A percentile compares a stretch with the other conserved stretches of the same genome.
These are phyloP conservation scores for Aristolochia californica DNA, from an alignment of 164 flowering plant species.

Conservation along the genomic window DNA sequence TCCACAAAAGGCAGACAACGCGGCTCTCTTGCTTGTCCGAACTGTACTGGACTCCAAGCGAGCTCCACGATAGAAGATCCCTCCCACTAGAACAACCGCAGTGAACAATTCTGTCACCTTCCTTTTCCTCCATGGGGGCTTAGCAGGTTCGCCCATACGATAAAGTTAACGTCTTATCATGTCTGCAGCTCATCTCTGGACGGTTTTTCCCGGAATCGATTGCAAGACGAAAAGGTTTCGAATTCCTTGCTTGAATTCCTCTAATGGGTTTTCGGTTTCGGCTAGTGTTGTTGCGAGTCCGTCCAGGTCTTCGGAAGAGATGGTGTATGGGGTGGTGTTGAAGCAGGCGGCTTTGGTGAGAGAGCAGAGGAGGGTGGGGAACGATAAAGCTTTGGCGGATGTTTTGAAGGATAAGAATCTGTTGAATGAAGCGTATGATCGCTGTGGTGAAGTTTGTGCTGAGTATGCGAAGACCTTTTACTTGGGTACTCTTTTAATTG, in stretches of 20 bases:
- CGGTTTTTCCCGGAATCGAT: slow-evolving; percentile 22
- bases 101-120: too few relatives aligned
- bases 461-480: slow-evolving; percentile 19
- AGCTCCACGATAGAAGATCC: too few relatives aligned
- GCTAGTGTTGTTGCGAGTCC: slow-evolving; percentile 42
- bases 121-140: too few relatives aligned
- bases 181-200: slow-evolving; percentile 25
- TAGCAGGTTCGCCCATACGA: too few relatives aligned
- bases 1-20: too few relatives aligned
- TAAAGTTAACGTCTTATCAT: not conserved
- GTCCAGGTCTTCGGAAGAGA: slow-evolving; percentile 53
- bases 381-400: slow-evolving; percentile 1
- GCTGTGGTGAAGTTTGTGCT: slow-evolving; percentile 19
- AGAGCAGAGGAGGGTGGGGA: slow-evolving; percentile 21
- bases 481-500: slow-evolving; percentile 17
- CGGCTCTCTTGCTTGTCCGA: too few relatives aligned
- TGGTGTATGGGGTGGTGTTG: slow-evolving; percentile 68
- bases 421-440: slow-evolving; percentile 15
- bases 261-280: slow-evolving; percentile 16
- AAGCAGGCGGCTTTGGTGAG: slow-evolving; percentile 78
- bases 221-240: slow-evolving; percentile 6
- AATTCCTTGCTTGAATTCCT: slow-evolving; percentile 9
- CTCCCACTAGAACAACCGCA: too few relatives aligned
- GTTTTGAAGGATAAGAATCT: slow-evolving; percentile 3
- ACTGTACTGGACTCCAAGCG: too few relatives aligned